Evolutionary conservation across 116 monocot genomes (phyloP).

Genomic region (Iris pallida): DNA sequence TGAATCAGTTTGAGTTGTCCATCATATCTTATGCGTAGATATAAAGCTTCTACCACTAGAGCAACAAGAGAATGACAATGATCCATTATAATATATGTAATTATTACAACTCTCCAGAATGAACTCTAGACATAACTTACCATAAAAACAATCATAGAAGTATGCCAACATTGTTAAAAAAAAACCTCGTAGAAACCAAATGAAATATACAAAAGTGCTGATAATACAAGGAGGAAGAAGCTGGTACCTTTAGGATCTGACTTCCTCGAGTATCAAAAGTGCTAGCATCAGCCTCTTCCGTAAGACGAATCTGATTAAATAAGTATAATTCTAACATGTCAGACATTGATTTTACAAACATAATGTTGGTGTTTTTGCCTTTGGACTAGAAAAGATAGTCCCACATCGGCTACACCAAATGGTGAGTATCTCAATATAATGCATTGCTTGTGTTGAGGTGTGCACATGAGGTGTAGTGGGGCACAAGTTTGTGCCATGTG

Average conservation of each 20-base stretch:
- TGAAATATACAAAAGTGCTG: neutral
- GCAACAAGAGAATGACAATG: neutral
- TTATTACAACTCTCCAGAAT: too few relatives aligned
- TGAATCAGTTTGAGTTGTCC: neutral
- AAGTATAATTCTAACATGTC: too few relatives aligned
- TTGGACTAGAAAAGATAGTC: too few relatives aligned
- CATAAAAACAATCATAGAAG: too few relatives aligned
- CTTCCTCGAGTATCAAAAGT: conserved; percentile 14
- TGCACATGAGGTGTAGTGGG: too few relatives aligned
- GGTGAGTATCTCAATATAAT: too few relatives aligned
- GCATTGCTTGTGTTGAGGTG: too few relatives aligned
- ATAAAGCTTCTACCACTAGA: neutral
- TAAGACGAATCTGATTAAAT: conserved; percentile 19
- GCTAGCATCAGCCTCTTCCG: conserved; percentile 17
- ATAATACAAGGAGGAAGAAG: neutral
- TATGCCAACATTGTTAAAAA: neutral
- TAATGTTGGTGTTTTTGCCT: neutral
- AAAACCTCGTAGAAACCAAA: neutral
- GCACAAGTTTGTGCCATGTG: too few relatives aligned
- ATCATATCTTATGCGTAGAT: neutral
- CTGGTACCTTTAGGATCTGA: conserved; percentile 26
- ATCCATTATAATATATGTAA: neutral
- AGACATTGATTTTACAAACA: neutral
- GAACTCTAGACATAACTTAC: too few relatives aligned
- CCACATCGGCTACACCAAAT: too few relatives aligned